Conservation (phyloP, 2,329 filamentous ascomycete genomes). For the Sphaceloma murrayae region DNA sequence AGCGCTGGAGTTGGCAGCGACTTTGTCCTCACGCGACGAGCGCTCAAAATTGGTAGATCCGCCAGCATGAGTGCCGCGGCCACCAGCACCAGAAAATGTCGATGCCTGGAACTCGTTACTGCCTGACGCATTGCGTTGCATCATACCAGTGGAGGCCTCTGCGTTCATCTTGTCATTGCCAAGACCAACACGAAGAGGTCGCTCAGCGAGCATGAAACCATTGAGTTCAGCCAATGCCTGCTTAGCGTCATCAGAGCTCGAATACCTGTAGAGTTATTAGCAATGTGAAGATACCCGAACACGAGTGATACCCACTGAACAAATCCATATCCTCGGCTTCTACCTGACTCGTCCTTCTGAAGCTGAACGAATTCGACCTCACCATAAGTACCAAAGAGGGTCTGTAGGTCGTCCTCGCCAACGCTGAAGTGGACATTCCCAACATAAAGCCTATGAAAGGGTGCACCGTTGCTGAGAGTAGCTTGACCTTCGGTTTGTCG, state of each 20-base stretch:
- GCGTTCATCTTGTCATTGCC: conserved; percentile 99
- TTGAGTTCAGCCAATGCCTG: conserved; percentile 99
- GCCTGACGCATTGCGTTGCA: conserved; percentile 57
- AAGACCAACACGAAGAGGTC: conserved; percentile 94
- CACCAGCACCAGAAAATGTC: conserved; percentile 80
- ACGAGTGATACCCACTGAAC: conserved; percentile 66
- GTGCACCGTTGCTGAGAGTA: conserved; percentile 70
- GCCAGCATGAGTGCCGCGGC: conserved; percentile 72
- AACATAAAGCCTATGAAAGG: conserved; percentile 96
- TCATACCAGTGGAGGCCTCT: conserved; percentile 84
- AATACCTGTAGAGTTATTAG: conserved; percentile 24
- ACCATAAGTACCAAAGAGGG: conserved; percentile 95
- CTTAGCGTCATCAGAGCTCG: conserved; percentile 76
- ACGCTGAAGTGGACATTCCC: conserved; percentile 99
- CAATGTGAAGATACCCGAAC: neutral
- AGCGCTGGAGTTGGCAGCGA: conserved; percentile 78
- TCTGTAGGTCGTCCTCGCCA: conserved; percentile 88
- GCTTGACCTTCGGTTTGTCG: conserved; percentile 63
- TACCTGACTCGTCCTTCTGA: conserved; percentile 86
- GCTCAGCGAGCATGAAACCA: conserved; percentile 93
- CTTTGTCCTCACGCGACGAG: conserved; percentile 79
- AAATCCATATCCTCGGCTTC: conserved; percentile 93
- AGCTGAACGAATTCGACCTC: conserved; percentile 96
- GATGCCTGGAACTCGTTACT: conserved; percentile 68
- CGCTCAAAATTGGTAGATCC: conserved; percentile 73